Evolutionary conservation across 176 grass and related monocot genomes (phyloP), one percentile per base, ranked within the genome.

Genomic region (Pharus latifolius): DNA sequence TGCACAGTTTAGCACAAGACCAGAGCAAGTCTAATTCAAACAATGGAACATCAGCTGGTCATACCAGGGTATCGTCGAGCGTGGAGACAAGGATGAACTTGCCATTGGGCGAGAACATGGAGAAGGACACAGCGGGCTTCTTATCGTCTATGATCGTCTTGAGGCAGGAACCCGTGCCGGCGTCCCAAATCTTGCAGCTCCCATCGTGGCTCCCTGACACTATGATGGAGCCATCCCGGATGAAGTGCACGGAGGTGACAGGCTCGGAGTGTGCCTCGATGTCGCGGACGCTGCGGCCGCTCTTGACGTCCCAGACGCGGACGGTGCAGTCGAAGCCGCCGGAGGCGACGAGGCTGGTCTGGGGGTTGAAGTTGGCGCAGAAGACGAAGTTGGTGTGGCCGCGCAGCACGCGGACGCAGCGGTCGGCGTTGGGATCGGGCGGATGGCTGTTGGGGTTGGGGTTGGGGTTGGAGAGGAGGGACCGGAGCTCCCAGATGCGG

Each of bases 111-210:
- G 89, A 92, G 89, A 93, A 98, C 76, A 93, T 98, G 9, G 86
- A 67, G 74, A 92, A 98, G 9, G 94, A 93, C 27, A 98, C 89
- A 0, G 84, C 79, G 0, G 94, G 89, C 17, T 65, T 77, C 77
- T 93, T 93, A 7, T 89, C 87, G 8, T 93, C 94, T 33, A 98
- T 88, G 38, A 98, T 86, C 7, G 86, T 86, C 78, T 98, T 98
- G 40, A 93, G 87, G 76, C 94, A 93, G 23, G 70, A 10, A 9
- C 94, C 94, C 0, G 74, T 83, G 1, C 71, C 50, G 10, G 85
- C 86, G 47, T 93, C 94, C 94, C 94, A 98, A 70, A 98, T 89
- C 84, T 98, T 98, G 84, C 94, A 98, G 27, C 81, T 85, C 22
- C 94, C 89, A 5, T 98, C 94, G 29, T 92, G 94, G 71, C 94